Evolutionary conservation across 257 asterid genomes (phyloP).

Genomic region (Eustoma russellianum): DNA sequence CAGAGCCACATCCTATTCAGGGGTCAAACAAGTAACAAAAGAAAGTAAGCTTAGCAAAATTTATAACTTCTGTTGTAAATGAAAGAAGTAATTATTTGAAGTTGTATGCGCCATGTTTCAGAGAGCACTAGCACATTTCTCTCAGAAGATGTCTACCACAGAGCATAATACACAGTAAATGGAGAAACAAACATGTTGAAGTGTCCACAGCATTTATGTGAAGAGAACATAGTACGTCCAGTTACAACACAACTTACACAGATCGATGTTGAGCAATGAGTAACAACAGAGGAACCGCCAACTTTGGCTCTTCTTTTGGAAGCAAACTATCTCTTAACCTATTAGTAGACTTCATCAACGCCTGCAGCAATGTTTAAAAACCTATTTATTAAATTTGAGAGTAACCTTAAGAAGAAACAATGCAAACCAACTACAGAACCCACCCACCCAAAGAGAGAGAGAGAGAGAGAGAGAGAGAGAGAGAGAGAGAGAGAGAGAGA

Average conservation of each 20-base stretch:
- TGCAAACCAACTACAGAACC: not conserved
- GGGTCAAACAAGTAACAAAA: too few relatives aligned
- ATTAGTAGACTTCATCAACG: conserved; percentile 85
- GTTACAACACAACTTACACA: conserved; percentile 39
- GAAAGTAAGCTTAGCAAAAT: too few relatives aligned
- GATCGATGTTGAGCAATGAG: conserved; percentile 97
- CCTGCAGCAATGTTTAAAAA: conserved; percentile 41
- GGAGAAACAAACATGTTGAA: not conserved
- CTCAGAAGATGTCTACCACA: too few relatives aligned
- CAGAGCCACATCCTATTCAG: too few relatives aligned
- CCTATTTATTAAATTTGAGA: not conserved
- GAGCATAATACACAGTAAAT: too few relatives aligned
- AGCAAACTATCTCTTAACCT: conserved; percentile 90
- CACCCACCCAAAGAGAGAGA: too few relatives aligned
- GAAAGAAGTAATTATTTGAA: too few relatives aligned
- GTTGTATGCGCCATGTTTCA: too few relatives aligned
- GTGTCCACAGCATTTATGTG: not conserved
- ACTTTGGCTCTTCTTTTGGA: conserved; percentile 80
- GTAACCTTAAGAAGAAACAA: not conserved
- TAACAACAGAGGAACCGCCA: conserved; percentile 90
- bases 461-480: too few relatives aligned
- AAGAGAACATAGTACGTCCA: not conserved
- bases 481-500: too few relatives aligned
- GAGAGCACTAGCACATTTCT: too few relatives aligned
- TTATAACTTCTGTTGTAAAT: too few relatives aligned